These are phyloP conservation scores for Licmophora abbreviata DNA, from an alignment of 108 stramenopile genomes.

Conservation along the genomic window DNA sequence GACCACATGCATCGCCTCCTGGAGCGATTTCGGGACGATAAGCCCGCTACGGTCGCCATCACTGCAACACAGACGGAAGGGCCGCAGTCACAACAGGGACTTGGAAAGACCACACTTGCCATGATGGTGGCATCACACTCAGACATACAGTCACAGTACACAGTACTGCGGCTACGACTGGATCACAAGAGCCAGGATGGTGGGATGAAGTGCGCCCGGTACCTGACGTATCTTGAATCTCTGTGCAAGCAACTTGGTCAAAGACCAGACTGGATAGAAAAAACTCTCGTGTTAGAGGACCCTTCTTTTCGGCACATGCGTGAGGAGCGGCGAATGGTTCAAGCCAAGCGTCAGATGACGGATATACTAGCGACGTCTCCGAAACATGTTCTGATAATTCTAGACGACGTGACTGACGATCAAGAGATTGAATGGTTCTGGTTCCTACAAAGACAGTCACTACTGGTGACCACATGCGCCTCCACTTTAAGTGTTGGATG, in stretches of 20 bases:
- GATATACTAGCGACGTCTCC: conserved; percentile 5
- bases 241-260: conserved; percentile 16
- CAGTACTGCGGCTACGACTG: conserved; percentile 18
- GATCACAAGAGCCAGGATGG: conserved; percentile 1
- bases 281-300: conserved; percentile 14
- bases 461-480: conserved; percentile 25
- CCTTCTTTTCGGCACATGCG: conserved; percentile 8
- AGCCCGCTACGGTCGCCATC: conserved; percentile 9
- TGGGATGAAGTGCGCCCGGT: not conserved
- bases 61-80: conserved; percentile 4
- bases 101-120: conserved; percentile 54
- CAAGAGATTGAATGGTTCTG: conserved; percentile 38
- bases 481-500: conserved; percentile 7
- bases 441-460: conserved; percentile 31
- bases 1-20: conserved; percentile 26
- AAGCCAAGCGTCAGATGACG: conserved; percentile 8
- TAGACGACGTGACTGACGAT: conserved; percentile 38
- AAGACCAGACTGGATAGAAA: conserved; percentile 10
- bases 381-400: conserved; percentile 28
- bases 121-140: conserved; percentile 27
- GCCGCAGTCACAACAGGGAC: conserved; percentile 1
- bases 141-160: conserved; percentile 12
- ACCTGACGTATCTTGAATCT: conserved; percentile 10
- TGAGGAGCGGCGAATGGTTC: conserved; percentile 19
- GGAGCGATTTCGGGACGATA: conserved; percentile 11